A percentile compares a stretch with the other conserved stretches of the same genome.
phyloP scores from a whole-genome alignment of 768 basidiomycete genomes.

The Leucogyrophana mollusca region DNA sequence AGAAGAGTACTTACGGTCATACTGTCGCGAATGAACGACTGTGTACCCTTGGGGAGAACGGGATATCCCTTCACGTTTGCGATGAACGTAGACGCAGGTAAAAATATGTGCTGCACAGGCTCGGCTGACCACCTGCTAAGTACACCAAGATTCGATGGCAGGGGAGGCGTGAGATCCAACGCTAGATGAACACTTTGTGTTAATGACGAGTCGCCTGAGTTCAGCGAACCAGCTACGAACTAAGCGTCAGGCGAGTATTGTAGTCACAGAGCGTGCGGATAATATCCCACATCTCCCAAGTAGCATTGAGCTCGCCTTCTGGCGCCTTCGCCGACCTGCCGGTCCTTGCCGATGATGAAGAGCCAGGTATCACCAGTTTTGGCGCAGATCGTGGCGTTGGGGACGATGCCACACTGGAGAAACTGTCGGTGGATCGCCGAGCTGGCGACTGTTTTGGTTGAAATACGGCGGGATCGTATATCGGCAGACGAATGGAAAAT shows the following conservation, averaged over 20 bases:
- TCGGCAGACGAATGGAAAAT: slow-evolving; percentile 80
- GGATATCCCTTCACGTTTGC: slow-evolving; percentile 97
- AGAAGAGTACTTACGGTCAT: slow-evolving; percentile 72
- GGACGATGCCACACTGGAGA: slow-evolving; percentile 23
- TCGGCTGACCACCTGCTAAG: slow-evolving; percentile 91
- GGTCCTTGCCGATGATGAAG: slow-evolving; percentile 23
- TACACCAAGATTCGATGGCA: slow-evolving; percentile 75
- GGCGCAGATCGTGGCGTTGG: slow-evolving; percentile 19
- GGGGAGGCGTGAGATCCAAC: slow-evolving; percentile 85
- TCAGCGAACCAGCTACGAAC: slow-evolving; percentile 39
- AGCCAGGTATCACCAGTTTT: slow-evolving; percentile 9
- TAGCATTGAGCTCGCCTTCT: slow-evolving; percentile 63
- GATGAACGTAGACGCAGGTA: slow-evolving; percentile 91
- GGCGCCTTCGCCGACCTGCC: slow-evolving; percentile 34
- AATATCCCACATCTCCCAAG: slow-evolving; percentile 99
- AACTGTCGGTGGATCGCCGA: slow-evolving; percentile 22
- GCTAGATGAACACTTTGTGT: slow-evolving; percentile 48
- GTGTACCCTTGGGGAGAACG: slow-evolving; percentile 90
- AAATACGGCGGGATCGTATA: slow-evolving; percentile 72
- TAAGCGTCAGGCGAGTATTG: slow-evolving; percentile 66
- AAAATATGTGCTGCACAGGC: slow-evolving; percentile 82
- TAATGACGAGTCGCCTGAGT: no score
- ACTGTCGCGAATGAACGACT: slow-evolving; percentile 85
- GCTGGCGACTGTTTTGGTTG: slow-evolving; percentile 34
- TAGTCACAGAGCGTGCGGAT: slow-evolving; percentile 90